These are phyloP conservation scores for Alternaria infectoria DNA, from an alignment of 2,329 filamentous ascomycete species.

Conservation along the genomic window DNA sequence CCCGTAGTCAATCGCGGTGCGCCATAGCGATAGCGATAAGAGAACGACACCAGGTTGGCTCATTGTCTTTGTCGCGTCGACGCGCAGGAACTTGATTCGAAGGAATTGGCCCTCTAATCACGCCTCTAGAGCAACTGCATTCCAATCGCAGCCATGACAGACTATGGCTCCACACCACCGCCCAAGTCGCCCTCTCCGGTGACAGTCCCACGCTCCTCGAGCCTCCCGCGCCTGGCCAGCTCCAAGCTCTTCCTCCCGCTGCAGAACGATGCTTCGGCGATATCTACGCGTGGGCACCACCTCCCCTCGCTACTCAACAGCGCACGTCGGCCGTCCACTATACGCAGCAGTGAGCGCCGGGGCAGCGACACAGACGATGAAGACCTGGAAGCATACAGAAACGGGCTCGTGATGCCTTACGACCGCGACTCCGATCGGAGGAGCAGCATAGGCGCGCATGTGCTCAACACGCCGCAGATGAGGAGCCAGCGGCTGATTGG, in stretches of 20 bases:
- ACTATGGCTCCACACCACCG: slow-evolving; percentile 22
- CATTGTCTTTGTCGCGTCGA: not conserved
- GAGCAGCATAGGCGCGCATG: slow-evolving; percentile 50
- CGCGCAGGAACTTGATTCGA: not conserved
- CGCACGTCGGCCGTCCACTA: slow-evolving; percentile 38
- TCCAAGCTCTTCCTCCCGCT: slow-evolving; percentile 52
- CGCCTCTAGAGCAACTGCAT: not conserved
- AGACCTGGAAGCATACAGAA: slow-evolving; percentile 36
- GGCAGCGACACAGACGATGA: slow-evolving; percentile 41
- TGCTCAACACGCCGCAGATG: slow-evolving; percentile 68
- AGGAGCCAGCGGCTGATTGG: slow-evolving; percentile 87
- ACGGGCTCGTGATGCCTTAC: slow-evolving; percentile 39
- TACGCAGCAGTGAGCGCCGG: slow-evolving; percentile 37
- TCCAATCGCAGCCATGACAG: slow-evolving; percentile 19
- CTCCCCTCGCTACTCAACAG: slow-evolving; percentile 44
- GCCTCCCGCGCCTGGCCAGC: slow-evolving; percentile 41
- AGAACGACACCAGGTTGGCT: not conserved
- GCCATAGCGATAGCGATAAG: slow-evolving; percentile 2
- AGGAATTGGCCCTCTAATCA: not conserved
- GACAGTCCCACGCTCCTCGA: slow-evolving; percentile 27
- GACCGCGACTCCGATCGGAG: slow-evolving; percentile 47
- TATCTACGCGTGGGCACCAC: slow-evolving; percentile 54
- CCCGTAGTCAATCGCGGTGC: not conserved
- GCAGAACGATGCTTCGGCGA: slow-evolving; percentile 42
- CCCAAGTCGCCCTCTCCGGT: slow-evolving; percentile 24